These are phyloP conservation scores for Lasiodiplodia hormozganensis DNA, from an alignment of 2,329 filamentous ascomycete species.

Conservation along the genomic window DNA sequence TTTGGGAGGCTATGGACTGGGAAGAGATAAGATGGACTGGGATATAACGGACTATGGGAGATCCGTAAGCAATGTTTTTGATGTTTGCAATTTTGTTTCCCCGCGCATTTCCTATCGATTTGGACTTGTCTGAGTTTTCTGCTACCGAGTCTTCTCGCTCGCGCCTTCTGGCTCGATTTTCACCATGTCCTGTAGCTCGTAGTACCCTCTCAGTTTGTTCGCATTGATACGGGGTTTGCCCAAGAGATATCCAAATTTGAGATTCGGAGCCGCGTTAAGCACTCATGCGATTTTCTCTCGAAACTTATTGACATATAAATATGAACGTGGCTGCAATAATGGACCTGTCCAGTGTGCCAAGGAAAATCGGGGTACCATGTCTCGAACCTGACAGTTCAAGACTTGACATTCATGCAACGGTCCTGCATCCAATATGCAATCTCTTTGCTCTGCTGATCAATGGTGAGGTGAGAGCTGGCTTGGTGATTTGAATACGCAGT, in stretches of 20 bases:
- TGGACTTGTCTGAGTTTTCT: neutral
- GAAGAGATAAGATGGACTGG: neutral
- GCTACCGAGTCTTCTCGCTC: neutral
- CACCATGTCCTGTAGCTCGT: slow-evolving; percentile 1
- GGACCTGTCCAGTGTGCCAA: too few species aligned
- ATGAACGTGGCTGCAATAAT: too few species aligned
- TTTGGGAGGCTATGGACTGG: neutral
- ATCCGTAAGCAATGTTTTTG: neutral
- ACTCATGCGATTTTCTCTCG: neutral
- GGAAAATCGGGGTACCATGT: neutral
- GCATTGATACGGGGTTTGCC: neutral
- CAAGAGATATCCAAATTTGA: neutral
- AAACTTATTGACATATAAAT: too few species aligned
- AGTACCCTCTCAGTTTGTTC: slow-evolving; percentile 2
- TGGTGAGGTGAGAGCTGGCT: neutral
- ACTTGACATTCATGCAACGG: neutral
- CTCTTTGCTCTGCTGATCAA: neutral
- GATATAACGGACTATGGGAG: neutral
- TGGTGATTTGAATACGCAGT: neutral
- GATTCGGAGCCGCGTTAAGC: neutral
- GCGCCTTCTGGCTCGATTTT: neutral
- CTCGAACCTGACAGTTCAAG: neutral
- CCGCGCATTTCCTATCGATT: neutral
- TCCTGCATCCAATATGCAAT: neutral
- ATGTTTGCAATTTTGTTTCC: neutral